Conservation (phyloP, 129 eudicot species). For the Flaveria ramosissima region DNA sequence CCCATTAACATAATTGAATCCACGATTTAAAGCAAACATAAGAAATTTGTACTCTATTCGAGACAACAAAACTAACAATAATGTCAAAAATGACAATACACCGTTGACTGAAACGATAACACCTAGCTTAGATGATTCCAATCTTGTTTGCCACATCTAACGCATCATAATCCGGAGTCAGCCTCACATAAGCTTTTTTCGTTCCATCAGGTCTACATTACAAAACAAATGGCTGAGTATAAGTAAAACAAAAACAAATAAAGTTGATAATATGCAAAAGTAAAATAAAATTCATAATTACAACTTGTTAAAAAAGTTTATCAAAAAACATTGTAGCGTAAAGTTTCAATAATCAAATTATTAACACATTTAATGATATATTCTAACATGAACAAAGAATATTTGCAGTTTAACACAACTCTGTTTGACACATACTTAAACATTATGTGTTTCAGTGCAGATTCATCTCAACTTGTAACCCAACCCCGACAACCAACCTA, state of each 20-base stretch:
- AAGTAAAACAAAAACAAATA: not conserved
- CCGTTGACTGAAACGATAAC: not conserved
- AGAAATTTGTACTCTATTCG: constrained; percentile 16
- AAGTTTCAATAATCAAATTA: no score
- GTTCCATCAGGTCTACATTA: constrained; percentile 60
- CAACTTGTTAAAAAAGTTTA: not conserved
- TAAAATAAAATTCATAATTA: not conserved
- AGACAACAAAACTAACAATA: constrained; percentile 35
- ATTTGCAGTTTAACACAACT: no score
- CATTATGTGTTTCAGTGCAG: not conserved
- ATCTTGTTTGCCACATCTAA: constrained; percentile 66
- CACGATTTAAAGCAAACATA: constrained; percentile 22
- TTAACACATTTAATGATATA: no score
- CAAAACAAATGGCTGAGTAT: not conserved
- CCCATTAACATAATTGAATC: constrained; percentile 29
- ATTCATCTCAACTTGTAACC: not conserved
- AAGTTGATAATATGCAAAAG: no score
- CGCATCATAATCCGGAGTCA: constrained; percentile 67
- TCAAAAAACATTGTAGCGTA: no score
- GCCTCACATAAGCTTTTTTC: constrained; percentile 56
- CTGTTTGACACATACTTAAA: not conserved
- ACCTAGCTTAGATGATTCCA: constrained; percentile 49
- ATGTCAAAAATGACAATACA: constrained; percentile 16
- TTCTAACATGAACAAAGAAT: no score
- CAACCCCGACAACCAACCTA: not conserved